Percentiles rank a stretch among this genome's conserved stretches.
phyloP scores from a whole-genome alignment of 306 rosid species.

The Lathyrus tuberosus region DNA sequence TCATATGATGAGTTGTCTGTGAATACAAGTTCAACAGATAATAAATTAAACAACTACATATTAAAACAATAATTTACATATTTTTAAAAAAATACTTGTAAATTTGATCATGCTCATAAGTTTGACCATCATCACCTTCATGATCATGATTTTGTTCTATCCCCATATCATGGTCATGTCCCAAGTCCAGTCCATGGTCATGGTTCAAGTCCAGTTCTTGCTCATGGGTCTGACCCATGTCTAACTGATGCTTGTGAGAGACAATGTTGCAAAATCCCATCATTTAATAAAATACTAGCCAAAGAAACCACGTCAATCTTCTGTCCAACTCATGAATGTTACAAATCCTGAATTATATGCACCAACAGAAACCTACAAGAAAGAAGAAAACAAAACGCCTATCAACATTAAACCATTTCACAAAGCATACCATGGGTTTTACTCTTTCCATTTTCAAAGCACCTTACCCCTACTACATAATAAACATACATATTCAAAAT shows the following conservation, averaged over 20 bases:
- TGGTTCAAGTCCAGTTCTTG: conserved; percentile 66
- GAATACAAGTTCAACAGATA: too few relatives aligned
- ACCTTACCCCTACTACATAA: neutral
- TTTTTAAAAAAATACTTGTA: too few relatives aligned
- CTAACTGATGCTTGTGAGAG: conserved; percentile 60
- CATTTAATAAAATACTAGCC: conserved; percentile 30
- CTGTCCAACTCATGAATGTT: conserved; percentile 29
- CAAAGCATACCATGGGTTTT: too few relatives aligned
- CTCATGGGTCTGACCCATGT: conserved; percentile 64
- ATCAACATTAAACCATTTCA: neutral
- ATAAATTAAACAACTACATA: too few relatives aligned
- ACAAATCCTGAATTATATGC: conserved; percentile 24
- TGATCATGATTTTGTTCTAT: conserved; percentile 63
- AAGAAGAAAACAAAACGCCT: neutral
- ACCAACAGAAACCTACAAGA: conserved; percentile 20
- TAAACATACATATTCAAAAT: neutral
- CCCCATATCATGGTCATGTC: conserved; percentile 67
- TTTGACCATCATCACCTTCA: conserved; percentile 61
- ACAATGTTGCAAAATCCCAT: conserved; percentile 47
- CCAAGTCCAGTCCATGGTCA: conserved; percentile 69
- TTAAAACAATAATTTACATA: too few relatives aligned
- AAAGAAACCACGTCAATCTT: conserved; percentile 26
- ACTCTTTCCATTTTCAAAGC: too few relatives aligned
- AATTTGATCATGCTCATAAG: conserved; percentile 68
- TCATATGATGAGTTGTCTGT: too few relatives aligned